Evolutionary conservation across 805 yeast genomes (phyloP).

Genomic region (Ogataea paraovalis): DNA sequence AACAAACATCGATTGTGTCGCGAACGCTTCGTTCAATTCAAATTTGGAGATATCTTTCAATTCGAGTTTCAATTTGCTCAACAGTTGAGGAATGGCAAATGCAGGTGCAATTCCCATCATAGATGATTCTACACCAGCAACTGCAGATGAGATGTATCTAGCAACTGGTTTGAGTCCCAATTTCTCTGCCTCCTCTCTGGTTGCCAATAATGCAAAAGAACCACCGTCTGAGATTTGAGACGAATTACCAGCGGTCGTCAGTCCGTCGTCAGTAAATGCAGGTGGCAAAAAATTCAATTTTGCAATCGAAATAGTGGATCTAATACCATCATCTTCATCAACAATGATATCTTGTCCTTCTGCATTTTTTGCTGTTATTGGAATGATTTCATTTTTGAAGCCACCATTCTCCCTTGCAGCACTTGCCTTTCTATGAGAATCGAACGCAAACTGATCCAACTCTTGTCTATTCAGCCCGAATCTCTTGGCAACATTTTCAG

Average conservation of each 20-base stretch:
- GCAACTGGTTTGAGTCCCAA: conserved; percentile 32
- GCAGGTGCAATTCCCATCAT: conserved; percentile 38
- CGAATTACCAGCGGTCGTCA: conserved; percentile 34
- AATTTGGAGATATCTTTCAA: conserved; percentile 29
- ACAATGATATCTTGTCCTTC: conserved; percentile 3
- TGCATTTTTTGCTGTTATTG: conserved; percentile 15
- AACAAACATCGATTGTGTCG: conserved; percentile 31
- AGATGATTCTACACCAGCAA: conserved; percentile 34
- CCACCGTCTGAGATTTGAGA: conserved; percentile 37
- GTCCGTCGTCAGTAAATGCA: conserved; percentile 19
- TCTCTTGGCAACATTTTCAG: conserved; percentile 27
- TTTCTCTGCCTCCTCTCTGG: conserved; percentile 33
- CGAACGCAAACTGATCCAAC: conserved; percentile 27
- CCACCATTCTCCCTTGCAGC: conserved; percentile 25
- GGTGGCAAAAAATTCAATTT: conserved; percentile 26
- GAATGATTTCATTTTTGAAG: conserved; percentile 26
- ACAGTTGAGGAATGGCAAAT: conserved; percentile 28
- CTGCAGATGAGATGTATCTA: conserved; percentile 30
- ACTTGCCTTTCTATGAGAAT: conserved; percentile 26
- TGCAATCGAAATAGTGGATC: conserved; percentile 23
- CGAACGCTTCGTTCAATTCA: conserved; percentile 37
- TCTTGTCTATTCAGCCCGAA: conserved; percentile 26
- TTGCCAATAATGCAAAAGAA: conserved; percentile 33
- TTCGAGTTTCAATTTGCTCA: conserved; percentile 23
- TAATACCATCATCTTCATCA: conserved; percentile 19